phyloP scores from a whole-genome alignment of 768 basidiomycete genomes.

The Podaxis mareebaensis region DNA sequence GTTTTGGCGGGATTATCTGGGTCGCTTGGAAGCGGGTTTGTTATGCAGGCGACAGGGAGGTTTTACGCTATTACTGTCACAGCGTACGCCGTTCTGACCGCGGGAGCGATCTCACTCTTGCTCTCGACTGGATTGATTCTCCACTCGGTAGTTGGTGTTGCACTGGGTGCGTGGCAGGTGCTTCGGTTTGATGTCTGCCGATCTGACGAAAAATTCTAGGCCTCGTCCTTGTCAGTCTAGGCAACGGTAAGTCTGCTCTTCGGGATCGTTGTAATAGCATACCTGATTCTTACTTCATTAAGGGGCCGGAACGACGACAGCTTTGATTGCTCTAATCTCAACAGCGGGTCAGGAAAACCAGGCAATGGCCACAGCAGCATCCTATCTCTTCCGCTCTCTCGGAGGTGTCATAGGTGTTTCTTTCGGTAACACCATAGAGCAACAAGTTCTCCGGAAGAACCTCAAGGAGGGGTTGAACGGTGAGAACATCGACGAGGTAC shows the following conservation, averaged over 20 bases:
- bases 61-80: conserved; percentile 52
- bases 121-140: conserved; percentile 38
- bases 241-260: too few relatives aligned
- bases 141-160: conserved; percentile 37
- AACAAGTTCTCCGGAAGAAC: conserved; percentile 45
- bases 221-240: too few relatives aligned
- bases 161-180: conserved; percentile 34
- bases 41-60: conserved; percentile 59
- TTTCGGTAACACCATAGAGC: conserved; percentile 54
- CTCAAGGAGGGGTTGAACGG: conserved; percentile 45
- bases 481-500: conserved; percentile 54
- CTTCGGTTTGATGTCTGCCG: not conserved
- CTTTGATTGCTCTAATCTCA: conserved; percentile 59
- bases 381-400: conserved; percentile 66
- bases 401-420: conserved; percentile 61
- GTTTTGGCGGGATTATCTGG: conserved; percentile 48
- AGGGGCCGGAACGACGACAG: conserved; percentile 53
- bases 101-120: conserved; percentile 35
- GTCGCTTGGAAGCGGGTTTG: conserved; percentile 49
- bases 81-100: conserved; percentile 38
- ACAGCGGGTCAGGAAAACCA: conserved; percentile 62
- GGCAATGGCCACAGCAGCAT: conserved; percentile 66
- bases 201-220: too few relatives aligned
- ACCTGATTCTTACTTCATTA: conserved; percentile 2
- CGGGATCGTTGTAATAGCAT: not conserved